These are phyloP conservation scores for Thuja plicata DNA, from an alignment of 83 land plant genomes.

Conservation along the genomic window DNA sequence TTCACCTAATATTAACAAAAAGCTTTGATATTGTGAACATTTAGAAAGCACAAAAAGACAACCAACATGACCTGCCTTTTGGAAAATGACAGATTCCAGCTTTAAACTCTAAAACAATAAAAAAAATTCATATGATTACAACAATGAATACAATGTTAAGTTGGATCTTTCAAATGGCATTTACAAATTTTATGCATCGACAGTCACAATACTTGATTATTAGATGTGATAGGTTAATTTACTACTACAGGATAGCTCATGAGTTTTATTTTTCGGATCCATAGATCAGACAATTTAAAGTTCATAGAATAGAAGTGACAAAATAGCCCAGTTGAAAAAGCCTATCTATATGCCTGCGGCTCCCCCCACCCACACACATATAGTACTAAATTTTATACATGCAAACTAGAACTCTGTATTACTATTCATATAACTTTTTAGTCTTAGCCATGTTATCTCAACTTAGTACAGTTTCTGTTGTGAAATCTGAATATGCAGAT, in stretches of 20 bases:
- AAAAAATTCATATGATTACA: too few species aligned
- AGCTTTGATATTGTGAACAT: too few species aligned
- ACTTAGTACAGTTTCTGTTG: not conserved
- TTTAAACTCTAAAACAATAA: too few species aligned
- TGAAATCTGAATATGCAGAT: slow-evolving; percentile 30
- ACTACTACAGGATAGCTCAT: not conserved
- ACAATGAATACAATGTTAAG: not conserved
- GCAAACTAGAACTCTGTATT: not conserved
- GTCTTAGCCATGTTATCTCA: not conserved
- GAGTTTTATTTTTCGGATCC: not conserved
- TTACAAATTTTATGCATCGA: not conserved
- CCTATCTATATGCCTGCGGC: not conserved
- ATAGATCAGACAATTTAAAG: not conserved
- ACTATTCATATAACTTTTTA: not conserved
- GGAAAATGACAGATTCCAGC: too few species aligned
- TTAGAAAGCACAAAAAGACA: too few species aligned
- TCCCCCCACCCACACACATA: not conserved
- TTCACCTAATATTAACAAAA: too few species aligned
- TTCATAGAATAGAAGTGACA: not conserved
- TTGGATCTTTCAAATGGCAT: not conserved
- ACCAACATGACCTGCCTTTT: too few species aligned
- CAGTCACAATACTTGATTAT: not conserved
- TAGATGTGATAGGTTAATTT: not conserved
- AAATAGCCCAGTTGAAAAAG: not conserved
- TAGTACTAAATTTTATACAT: not conserved